Evolutionary conservation across 805 yeast species (phyloP).

Genomic region (Clavispora fructus): DNA sequence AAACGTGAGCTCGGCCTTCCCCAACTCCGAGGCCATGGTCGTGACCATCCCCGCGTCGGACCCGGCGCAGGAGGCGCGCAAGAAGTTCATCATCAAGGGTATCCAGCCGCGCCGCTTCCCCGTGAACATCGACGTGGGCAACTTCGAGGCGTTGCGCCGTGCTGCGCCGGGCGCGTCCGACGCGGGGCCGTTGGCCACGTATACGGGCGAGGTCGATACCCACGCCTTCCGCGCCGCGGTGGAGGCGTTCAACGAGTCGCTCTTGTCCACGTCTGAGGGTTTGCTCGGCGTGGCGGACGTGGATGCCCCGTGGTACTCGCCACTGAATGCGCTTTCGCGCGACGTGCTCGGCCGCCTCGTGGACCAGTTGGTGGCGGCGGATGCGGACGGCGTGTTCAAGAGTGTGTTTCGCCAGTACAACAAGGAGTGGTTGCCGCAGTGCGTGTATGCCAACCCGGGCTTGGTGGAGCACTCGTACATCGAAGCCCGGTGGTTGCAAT

Average conservation of each 20-base stretch:
- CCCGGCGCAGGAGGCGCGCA: slow-evolving; percentile 41
- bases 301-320: slow-evolving; percentile 16
- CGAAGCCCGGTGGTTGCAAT: slow-evolving; percentile 33
- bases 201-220: slow-evolving; percentile 33
- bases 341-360: slow-evolving; percentile 32
- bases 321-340: slow-evolving; percentile 26
- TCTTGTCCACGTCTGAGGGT: slow-evolving; percentile 19
- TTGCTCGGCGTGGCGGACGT: slow-evolving; percentile 15
- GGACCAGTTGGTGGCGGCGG: slow-evolving; percentile 21
- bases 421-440: slow-evolving; percentile 35
- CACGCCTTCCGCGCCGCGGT: slow-evolving; percentile 28
- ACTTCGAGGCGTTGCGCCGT: slow-evolving; percentile 37
- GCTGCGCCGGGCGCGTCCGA: slow-evolving; percentile 9
- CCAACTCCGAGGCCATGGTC: slow-evolving; percentile 90
- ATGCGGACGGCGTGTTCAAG: slow-evolving; percentile 19
- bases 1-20: slow-evolving; percentile 85
- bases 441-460: slow-evolving; percentile 37
- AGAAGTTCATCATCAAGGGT: slow-evolving; percentile 89
- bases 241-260: slow-evolving; percentile 17
- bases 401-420: slow-evolving; percentile 33
- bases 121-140: slow-evolving; percentile 41
- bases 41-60: slow-evolving; percentile 45
- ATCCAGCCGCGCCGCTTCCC: slow-evolving; percentile 76
- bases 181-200: slow-evolving; percentile 13
- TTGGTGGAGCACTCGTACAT: slow-evolving; percentile 31